Evolutionary conservation across 2,329 filamentous ascomycete genomes (phyloP).

Genomic region (Colletotrichum destructivum): DNA sequence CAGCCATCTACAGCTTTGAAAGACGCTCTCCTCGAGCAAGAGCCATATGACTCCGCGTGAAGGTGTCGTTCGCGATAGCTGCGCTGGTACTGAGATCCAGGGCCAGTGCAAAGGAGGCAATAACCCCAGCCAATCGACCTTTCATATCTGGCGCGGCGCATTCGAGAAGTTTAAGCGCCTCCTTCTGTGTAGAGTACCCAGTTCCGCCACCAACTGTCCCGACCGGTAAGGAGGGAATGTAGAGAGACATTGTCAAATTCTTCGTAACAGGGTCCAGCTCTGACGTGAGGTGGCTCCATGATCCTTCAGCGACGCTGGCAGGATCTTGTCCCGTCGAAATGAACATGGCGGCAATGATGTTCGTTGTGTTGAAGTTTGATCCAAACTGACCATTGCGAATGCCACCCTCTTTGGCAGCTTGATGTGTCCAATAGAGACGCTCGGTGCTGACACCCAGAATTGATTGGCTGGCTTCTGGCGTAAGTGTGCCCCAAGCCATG

Average conservation of each 20-base stretch:
- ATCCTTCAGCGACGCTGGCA: slow-evolving; percentile 22
- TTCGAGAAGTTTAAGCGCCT: slow-evolving; percentile 22
- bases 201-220: slow-evolving; percentile 23
- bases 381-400: slow-evolving; percentile 31
- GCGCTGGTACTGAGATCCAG: slow-evolving; percentile 15
- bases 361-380: slow-evolving; percentile 26
- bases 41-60: slow-evolving; percentile 19
- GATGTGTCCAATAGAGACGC: slow-evolving; percentile 4
- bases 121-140: slow-evolving; percentile 8
- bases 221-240: slow-evolving; percentile 13
- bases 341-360: slow-evolving; percentile 31
- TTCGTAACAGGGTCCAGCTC: slow-evolving; percentile 18
- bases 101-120: slow-evolving; percentile 11
- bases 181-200: slow-evolving; percentile 18
- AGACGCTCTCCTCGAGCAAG: slow-evolving; percentile 18
- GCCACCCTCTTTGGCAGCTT: slow-evolving; percentile 16
- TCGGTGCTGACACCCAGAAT: slow-evolving; percentile 9
- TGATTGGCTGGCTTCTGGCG: slow-evolving; percentile 1
- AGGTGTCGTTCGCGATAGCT: slow-evolving; percentile 19
- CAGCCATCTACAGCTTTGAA: slow-evolving; percentile 3
- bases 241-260: slow-evolving; percentile 16
- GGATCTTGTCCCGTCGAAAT: slow-evolving; percentile 26
- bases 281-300: slow-evolving; percentile 23
- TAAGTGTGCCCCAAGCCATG: slow-evolving; percentile 28
- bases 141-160: slow-evolving; percentile 9